Base-by-base conservation (phyloP, 2,329 filamentous ascomycete species). In the Westerdykella aurantiaca region DNA sequence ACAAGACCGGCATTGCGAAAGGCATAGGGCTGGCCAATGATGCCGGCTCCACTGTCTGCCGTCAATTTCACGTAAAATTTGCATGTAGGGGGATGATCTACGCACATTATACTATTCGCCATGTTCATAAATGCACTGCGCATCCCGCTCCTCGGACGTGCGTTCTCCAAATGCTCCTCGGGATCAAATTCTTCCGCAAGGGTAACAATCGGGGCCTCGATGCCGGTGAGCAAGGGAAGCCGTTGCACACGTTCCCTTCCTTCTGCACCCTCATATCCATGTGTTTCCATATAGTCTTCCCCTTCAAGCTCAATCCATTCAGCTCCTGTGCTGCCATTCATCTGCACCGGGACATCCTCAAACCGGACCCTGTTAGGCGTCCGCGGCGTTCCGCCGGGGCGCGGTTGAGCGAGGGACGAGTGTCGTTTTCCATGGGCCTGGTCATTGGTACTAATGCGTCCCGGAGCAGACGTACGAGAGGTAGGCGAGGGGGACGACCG, bases 51-150 rank as follows among this genome's bases (percentile, higher is more conserved):
- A 49, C 70, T 73, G 43, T 43, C 38, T 14, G 9, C 33, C 25
- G 41, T 63, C 42, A 61, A 60, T 47, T 7, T 29, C 21, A 14
- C 38, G n/a, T 31, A 14, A 22, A 13, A 37, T 33, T 9, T 14
- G 13, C 23, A 23, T 5, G 9, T 14, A 17, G 34, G 18, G 18
- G 14, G 23, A 31, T 3, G n/a, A 12, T 18, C 14, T 37, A 51
- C 69, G 53, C 53, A 72, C 69, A 98, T 96, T 66, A 98, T 98
- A 58, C 87, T 94, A 72, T 98, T 98, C 50, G 93, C 91, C 93
- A 98, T 98, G 71, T 98, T 98, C 89, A 97, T 95, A 56, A 98
- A 97, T 3, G 93, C 91, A 64, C 85, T 88, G 49, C 79, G 77
- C 70, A 97, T 77, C 5, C 86, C 85, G 45, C 88, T 95, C 70